Evolutionary conservation across 768 basidiomycete species (phyloP).

Genomic region (Lyophyllum decastes): DNA sequence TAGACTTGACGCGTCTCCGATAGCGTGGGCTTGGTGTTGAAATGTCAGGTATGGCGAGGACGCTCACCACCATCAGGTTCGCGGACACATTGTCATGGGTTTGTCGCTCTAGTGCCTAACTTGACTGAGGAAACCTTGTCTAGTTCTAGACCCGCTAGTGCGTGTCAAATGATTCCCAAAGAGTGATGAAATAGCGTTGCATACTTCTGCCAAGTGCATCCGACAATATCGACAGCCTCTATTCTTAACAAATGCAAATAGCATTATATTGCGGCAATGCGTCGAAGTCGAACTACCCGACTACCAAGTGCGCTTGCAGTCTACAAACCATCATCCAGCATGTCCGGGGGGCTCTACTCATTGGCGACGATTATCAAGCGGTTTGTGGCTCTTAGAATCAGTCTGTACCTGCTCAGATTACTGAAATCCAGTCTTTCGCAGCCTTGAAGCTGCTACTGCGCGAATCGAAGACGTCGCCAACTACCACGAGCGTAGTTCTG

Average conservation of each 20-base stretch:
- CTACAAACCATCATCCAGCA: conserved; percentile 13
- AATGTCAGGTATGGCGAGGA: too few species aligned
- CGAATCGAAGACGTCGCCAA: conserved; percentile 89
- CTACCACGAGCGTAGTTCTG: conserved; percentile 29
- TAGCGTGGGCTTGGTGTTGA: too few species aligned
- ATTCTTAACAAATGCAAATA: conserved; percentile 13
- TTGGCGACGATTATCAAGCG: conserved; percentile 84
- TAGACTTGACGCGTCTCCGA: too few species aligned
- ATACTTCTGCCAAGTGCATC: too few species aligned
- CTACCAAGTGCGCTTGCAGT: not conserved
- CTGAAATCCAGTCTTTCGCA: conserved; percentile 27
- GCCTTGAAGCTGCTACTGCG: conserved; percentile 91
- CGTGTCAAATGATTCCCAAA: too few species aligned
- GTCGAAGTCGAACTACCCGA: not conserved
- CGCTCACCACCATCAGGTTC: too few species aligned
- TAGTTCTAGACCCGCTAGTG: too few species aligned
- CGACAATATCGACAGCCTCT: not conserved
- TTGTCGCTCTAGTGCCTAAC: too few species aligned
- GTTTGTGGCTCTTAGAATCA: conserved; percentile 34
- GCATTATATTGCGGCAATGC: conserved; percentile 5
- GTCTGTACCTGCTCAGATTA: conserved; percentile 6
- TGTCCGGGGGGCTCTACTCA: conserved; percentile 65
- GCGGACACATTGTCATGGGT: too few species aligned
- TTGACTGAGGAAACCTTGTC: too few species aligned
- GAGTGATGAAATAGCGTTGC: too few species aligned